Evolutionary conservation across 2,329 filamentous ascomycete genomes (phyloP), one percentile per base, ranked within the genome.

Genomic region (Lachnellula cervina): DNA sequence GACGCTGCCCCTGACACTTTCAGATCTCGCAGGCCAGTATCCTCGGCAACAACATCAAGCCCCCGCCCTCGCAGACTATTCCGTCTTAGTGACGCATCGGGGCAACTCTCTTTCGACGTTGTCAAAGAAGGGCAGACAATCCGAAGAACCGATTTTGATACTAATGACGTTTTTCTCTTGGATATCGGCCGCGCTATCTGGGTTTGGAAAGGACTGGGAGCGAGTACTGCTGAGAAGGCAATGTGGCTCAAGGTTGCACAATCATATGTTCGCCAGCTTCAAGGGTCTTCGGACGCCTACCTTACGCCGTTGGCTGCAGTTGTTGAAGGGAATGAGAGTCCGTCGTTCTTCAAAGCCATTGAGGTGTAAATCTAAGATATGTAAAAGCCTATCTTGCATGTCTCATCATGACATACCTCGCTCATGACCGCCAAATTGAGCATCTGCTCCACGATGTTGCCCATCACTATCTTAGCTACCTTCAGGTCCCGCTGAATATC

Each of bases 171-270:
- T 5, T 88, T 87, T 64, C 67, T 88, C 19, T 73, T 86, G 19
- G 78, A 81, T 57, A 82, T 85, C 61, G 82, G 83, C 6, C 77
- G 68, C 50, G 72, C 72, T 7, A 73, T 88, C 35, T 88, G 84
- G 83, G 81, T 88, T 2, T 88, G 85, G 85, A 77, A 86, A 64
- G 85, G 85, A 0, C 69, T 71, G 2, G 72, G 74, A 1, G 83
- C 84, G 8, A 87, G 83, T 67, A 70, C 70, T 35, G 70, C 69
- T 1, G 85, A 88, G 71, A 84, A 77, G 68, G 76, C 79, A 5
- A 73, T 74, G 67, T 88, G 85, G 85, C 69, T 85, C 46, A 76
- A 74, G 56, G 76, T 83, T 4, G 78, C 80, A n/a, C 78, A 84
- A 70, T 72, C 73, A 5, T 85, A 85, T 60, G 66, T 21, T 68